Evolutionary conservation across 768 basidiomycete species (phyloP).

Genomic region (Gyrodon lividus): DNA sequence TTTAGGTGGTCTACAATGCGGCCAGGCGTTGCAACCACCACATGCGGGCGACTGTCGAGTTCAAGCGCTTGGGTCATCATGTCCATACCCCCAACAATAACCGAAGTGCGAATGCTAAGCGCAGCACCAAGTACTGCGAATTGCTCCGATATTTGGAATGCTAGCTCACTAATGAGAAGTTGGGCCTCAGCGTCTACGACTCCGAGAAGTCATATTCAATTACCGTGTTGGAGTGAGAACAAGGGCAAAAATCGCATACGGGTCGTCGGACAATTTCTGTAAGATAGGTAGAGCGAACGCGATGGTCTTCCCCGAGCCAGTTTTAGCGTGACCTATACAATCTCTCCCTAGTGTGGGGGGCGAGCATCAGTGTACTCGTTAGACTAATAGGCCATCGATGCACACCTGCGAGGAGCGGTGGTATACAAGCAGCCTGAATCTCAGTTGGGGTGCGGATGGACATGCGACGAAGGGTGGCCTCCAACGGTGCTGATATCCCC

Average conservation of each 20-base stretch:
- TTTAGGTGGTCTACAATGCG: slow-evolving; percentile 88
- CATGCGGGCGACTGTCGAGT: slow-evolving; percentile 80
- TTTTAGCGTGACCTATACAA: slow-evolving; percentile 97
- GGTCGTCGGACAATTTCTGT: slow-evolving; percentile 83
- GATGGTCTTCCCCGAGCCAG: slow-evolving; percentile 96
- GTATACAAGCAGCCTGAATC: slow-evolving; percentile 89
- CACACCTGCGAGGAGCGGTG: slow-evolving; percentile 75
- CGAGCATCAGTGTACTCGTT: not conserved
- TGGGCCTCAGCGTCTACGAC: not conserved
- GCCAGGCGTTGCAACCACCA: slow-evolving; percentile 95
- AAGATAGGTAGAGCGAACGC: slow-evolving; percentile 96
- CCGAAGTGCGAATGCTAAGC: slow-evolving; percentile 79
- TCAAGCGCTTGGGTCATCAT: slow-evolving; percentile 94
- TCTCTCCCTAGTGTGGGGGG: slow-evolving; percentile 69
- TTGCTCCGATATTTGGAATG: slow-evolving; percentile 96
- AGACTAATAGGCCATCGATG: not conserved
- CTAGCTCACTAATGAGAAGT: slow-evolving; percentile 71
- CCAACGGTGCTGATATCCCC: slow-evolving; percentile 59
- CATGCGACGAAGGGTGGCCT: slow-evolving; percentile 70
- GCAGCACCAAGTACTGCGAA: slow-evolving; percentile 87
- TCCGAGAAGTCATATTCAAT: slow-evolving; percentile 14
- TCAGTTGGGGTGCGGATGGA: slow-evolving; percentile 84
- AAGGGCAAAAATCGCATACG: slow-evolving; percentile 92
- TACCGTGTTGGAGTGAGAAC: slow-evolving; percentile 95
- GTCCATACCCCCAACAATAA: slow-evolving; percentile 97